Conservation (phyloP, 352 stramenopile genomes). For the Phytophthora litchii region DNA sequence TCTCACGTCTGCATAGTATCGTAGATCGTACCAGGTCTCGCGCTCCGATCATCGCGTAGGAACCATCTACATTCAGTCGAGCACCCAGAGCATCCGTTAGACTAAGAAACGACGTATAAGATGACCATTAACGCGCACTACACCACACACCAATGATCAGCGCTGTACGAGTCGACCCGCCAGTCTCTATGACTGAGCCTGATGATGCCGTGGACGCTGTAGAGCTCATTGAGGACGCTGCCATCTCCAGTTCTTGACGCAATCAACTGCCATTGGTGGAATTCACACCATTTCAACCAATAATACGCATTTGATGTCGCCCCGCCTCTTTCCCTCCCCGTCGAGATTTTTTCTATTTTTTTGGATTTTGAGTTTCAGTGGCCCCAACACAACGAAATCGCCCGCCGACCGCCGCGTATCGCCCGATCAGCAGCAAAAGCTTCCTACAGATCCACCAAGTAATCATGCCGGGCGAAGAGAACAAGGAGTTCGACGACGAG, state of each 20-base stretch:
- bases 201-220: constrained; percentile 27
- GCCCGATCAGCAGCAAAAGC: constrained; percentile 6
- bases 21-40: constrained; percentile 39
- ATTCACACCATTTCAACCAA: constrained; percentile 19
- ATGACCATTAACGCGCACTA: neutral
- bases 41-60: constrained; percentile 73
- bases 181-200: constrained; percentile 6
- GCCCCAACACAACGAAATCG: constrained; percentile 47
- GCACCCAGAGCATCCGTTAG: constrained; percentile 2
- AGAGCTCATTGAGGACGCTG: constrained; percentile 10
- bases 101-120: constrained; percentile 5
- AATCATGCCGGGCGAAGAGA: constrained; percentile 82
- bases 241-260: neutral
- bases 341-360: constrained; percentile 13
- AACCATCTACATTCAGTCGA: constrained; percentile 52
- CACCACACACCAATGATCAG: constrained; percentile 63
- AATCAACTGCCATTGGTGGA: constrained; percentile 10
- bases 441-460: constrained; percentile 13
- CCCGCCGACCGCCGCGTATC: constrained; percentile 28
- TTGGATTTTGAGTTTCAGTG: constrained; percentile 26
- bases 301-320: constrained; percentile 13
- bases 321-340: constrained; percentile 19
- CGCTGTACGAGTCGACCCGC: constrained; percentile 44
- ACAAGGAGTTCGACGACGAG: constrained; percentile 91
- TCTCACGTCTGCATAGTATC: neutral